Evolutionary conservation across 805 yeast species (phyloP).

Genomic region (Maudiozyma saulgeensis): DNA sequence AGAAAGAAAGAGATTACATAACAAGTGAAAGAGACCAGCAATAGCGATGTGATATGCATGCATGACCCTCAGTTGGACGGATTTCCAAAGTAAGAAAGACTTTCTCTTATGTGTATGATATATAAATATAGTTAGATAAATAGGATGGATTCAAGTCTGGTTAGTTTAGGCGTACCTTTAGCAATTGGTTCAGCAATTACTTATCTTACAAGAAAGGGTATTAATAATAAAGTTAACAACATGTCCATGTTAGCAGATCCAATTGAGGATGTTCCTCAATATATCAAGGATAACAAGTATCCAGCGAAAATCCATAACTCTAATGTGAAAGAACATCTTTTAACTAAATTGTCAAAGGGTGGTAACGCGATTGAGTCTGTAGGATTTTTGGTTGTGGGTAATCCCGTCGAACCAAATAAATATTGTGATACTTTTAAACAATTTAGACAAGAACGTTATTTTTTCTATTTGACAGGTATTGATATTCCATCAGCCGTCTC

Average conservation of each 20-base stretch:
- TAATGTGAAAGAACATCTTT: constrained; percentile 38
- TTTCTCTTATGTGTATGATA: too few relatives aligned
- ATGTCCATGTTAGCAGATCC: constrained; percentile 11
- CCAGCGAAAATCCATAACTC: constrained; percentile 77
- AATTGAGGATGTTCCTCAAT: constrained; percentile 14
- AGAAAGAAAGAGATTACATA: too few relatives aligned
- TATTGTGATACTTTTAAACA: constrained; percentile 74
- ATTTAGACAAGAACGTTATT: constrained; percentile 84
- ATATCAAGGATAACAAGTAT: constrained; percentile 39
- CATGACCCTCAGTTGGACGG: too few relatives aligned
- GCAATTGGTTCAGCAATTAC: too few relatives aligned
- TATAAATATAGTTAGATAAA: too few relatives aligned
- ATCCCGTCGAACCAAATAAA: constrained; percentile 46
- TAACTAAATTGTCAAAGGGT: constrained; percentile 11
- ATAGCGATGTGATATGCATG: too few relatives aligned
- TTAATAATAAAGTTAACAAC: not conserved
- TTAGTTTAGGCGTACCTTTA: too few relatives aligned
- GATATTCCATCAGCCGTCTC: constrained; percentile 70
- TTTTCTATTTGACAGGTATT: constrained; percentile 77
- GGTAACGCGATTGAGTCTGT: constrained; percentile 12
- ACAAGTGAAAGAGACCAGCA: too few relatives aligned
- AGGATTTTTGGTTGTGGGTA: constrained; percentile 55
- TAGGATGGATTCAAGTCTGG: too few relatives aligned
- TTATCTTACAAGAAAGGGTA: too few relatives aligned
- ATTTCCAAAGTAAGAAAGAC: too few relatives aligned